Conservation (phyloP, 2,329 filamentous ascomycete species). For the Colletotrichum graminicola region DNA sequence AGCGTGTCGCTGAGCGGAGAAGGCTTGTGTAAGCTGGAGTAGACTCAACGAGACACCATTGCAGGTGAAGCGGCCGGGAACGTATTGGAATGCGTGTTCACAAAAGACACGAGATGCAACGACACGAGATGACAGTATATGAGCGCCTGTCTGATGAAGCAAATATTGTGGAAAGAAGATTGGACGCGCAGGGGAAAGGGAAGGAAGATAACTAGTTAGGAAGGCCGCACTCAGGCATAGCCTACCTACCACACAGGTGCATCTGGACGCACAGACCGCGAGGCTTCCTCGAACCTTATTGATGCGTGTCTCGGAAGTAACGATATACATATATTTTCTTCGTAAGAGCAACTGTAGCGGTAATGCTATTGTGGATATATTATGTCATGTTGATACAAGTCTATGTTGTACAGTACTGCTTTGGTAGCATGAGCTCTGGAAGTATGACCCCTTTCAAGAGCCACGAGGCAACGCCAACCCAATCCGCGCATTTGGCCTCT, state of each 20-base stretch:
- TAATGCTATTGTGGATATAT: neutral
- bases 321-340: neutral
- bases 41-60: neutral
- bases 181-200: neutral
- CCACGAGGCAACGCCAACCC: neutral
- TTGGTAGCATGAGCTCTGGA: neutral
- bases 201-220: neutral
- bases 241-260: neutral
- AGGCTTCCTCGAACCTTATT: neutral
- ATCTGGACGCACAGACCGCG: neutral
- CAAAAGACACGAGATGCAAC: neutral
- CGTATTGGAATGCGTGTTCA: neutral
- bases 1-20: neutral
- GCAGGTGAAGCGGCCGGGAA: no score
- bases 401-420: neutral
- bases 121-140: no score
- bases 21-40: neutral
- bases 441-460: neutral
- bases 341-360: neutral
- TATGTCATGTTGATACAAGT: constrained; percentile 3
- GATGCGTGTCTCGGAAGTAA: neutral
- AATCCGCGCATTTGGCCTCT: neutral
- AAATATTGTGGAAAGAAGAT: neutral
- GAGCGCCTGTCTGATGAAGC: neutral
- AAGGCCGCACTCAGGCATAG: neutral